Evolutionary conservation across 768 basidiomycete genomes (phyloP).

Genomic region (Suillus subluteus): DNA sequence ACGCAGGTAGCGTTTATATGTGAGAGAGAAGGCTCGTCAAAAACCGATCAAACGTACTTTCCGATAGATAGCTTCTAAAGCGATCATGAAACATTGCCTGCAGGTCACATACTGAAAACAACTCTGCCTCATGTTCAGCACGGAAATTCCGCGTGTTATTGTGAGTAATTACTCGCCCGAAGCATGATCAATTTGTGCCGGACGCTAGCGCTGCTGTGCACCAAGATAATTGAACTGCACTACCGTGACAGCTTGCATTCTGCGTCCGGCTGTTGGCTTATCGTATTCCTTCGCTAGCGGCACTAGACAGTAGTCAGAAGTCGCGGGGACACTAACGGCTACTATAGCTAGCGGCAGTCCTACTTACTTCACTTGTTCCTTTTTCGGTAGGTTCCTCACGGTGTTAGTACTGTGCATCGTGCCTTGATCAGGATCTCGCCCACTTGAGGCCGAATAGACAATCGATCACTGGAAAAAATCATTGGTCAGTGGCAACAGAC

Average conservation of each 20-base stretch:
- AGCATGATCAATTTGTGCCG: neutral
- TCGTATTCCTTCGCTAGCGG: neutral
- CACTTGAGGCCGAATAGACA: slow-evolving; percentile 3
- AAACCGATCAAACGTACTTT: slow-evolving; percentile 25
- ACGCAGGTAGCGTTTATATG: slow-evolving; percentile 29
- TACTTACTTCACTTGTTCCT: neutral
- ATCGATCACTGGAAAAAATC: neutral
- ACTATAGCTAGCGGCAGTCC: neutral
- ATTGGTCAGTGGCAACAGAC: neutral
- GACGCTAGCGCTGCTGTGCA: neutral
- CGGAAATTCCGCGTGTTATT: slow-evolving; percentile 34
- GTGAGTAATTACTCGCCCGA: slow-evolving; percentile 33
- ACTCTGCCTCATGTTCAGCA: slow-evolving; percentile 35
- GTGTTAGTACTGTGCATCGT: neutral
- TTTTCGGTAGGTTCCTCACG: neutral
- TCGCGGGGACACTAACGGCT: neutral
- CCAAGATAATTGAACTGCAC: neutral
- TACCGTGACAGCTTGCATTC: neutral
- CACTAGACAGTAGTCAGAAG: slow-evolving; percentile 3
- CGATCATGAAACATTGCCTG: slow-evolving; percentile 25
- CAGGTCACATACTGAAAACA: slow-evolving; percentile 19
- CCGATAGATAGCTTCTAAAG: slow-evolving; percentile 26
- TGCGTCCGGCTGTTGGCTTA: neutral
- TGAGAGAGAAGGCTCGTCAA: slow-evolving; percentile 26
- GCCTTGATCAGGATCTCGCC: neutral